These are phyloP conservation scores for Raphanus hybrid DNA, from an alignment of 441 rosid genomes.

Conservation along the genomic window DNA sequence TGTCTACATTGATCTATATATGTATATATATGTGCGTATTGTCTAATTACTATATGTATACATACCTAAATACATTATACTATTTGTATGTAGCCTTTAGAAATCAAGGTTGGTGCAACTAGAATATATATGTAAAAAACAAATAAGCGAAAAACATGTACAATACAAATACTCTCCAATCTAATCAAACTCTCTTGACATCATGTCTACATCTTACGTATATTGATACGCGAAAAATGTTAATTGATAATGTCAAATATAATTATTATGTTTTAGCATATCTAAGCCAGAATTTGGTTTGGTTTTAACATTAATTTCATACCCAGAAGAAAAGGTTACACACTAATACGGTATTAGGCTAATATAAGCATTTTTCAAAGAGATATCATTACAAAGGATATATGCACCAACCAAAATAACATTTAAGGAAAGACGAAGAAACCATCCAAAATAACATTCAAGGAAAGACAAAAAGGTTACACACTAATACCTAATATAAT, in stretches of 20 bases:
- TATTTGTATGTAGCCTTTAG: neutral
- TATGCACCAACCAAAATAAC: neutral
- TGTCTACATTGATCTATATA: neutral
- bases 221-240: neutral
- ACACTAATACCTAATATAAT: too few relatives aligned
- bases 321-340: neutral
- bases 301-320: too few relatives aligned
- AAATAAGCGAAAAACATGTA: neutral
- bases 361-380: neutral
- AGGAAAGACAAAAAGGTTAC: too few relatives aligned
- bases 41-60: neutral
- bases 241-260: neutral
- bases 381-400: neutral
- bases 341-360: too few relatives aligned
- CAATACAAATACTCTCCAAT: neutral
- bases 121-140: neutral
- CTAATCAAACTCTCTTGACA: neutral
- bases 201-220: neutral
- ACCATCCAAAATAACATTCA: neutral
- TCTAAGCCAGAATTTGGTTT: too few relatives aligned
- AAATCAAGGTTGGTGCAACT: slow-evolving; percentile 6
- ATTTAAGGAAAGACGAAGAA: neutral
- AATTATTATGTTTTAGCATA: neutral
- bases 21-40: neutral
- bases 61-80: neutral